A percentile compares a stretch with the other conserved stretches of the same genome.
Evolutionary conservation across 768 basidiomycete species (phyloP).

Genomic region (Leccinum imitatum): DNA sequence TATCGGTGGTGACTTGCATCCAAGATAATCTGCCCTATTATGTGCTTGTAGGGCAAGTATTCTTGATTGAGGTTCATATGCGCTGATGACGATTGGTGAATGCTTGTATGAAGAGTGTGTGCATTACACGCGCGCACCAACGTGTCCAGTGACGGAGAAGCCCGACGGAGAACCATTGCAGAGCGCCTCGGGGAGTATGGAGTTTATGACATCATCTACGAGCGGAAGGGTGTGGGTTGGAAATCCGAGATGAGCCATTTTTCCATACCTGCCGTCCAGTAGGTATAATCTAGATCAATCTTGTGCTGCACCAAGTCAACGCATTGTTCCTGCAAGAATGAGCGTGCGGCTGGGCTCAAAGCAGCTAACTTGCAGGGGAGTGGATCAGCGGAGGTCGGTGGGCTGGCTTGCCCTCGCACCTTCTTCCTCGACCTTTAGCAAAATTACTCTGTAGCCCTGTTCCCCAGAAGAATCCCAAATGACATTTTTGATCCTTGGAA

Average conservation of each 20-base stretch:
- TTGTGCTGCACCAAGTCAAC: slow-evolving; percentile 57
- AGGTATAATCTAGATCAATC: slow-evolving; percentile 74
- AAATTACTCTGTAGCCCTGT: slow-evolving; percentile 57
- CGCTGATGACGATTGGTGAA: slow-evolving; percentile 44
- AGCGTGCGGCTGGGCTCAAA: slow-evolving; percentile 52
- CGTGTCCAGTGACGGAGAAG: slow-evolving; percentile 87
- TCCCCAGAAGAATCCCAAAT: slow-evolving; percentile 48
- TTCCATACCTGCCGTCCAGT: slow-evolving; percentile 81
- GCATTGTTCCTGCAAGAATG: slow-evolving; percentile 56
- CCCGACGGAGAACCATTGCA: slow-evolving; percentile 79
- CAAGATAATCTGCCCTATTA: slow-evolving; percentile 90
- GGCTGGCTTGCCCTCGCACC: slow-evolving; percentile 40
- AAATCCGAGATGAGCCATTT: slow-evolving; percentile 1
- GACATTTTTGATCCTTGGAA: slow-evolving; percentile 67
- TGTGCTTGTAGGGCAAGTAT: slow-evolving; percentile 86
- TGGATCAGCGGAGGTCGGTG: slow-evolving; percentile 2
- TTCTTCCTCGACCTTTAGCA: slow-evolving; percentile 62
- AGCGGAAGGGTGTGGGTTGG: slow-evolving; percentile 4
- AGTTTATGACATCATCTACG: slow-evolving; percentile 80
- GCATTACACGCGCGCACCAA: slow-evolving; percentile 55
- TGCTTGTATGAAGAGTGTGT: neutral
- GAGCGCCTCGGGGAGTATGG: slow-evolving; percentile 77
- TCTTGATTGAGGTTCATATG: slow-evolving; percentile 90
- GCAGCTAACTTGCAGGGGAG: slow-evolving; percentile 58
- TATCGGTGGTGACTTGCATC: slow-evolving; percentile 57